Evolutionary conservation across 1,284 basidiomycete species (phyloP).

Genomic region (Tylopilus sp.): DNA sequence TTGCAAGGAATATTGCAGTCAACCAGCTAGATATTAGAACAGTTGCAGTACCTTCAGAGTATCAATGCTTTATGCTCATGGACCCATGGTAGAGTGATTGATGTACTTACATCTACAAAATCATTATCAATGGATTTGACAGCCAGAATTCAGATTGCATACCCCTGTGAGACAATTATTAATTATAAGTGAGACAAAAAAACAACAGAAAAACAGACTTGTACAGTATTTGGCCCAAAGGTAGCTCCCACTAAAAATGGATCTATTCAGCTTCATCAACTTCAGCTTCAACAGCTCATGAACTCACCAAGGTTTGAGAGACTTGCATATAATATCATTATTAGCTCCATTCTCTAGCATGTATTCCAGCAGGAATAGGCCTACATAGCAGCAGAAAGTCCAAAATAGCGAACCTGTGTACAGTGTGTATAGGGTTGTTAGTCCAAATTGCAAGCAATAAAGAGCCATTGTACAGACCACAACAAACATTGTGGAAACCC

Average conservation of each 20-base stretch:
- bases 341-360: background rate
- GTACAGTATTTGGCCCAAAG: conserved; percentile 3
- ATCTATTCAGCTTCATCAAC: background rate
- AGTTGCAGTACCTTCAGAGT: too few relatives aligned
- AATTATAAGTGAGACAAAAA: background rate
- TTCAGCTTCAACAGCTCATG: too few relatives aligned
- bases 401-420: conserved; percentile 1
- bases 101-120: too few relatives aligned
- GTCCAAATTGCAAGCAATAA: background rate
- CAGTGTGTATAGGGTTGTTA: background rate
- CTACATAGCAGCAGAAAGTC: background rate
- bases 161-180: background rate
- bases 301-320: conserved; percentile 1
- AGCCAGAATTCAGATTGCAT: too few relatives aligned
- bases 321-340: background rate
- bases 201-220: background rate
- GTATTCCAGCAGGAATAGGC: background rate
- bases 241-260: background rate
- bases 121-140: too few relatives aligned
- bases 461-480: background rate
- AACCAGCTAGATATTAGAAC: too few relatives aligned
- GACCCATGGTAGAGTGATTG: too few relatives aligned
- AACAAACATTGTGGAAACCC: background rate
- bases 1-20: too few relatives aligned
- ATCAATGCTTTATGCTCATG: too few relatives aligned